These are phyloP conservation scores for Naganishia antarctica DNA, from an alignment of 768 basidiomycete species.

Conservation along the genomic window DNA sequence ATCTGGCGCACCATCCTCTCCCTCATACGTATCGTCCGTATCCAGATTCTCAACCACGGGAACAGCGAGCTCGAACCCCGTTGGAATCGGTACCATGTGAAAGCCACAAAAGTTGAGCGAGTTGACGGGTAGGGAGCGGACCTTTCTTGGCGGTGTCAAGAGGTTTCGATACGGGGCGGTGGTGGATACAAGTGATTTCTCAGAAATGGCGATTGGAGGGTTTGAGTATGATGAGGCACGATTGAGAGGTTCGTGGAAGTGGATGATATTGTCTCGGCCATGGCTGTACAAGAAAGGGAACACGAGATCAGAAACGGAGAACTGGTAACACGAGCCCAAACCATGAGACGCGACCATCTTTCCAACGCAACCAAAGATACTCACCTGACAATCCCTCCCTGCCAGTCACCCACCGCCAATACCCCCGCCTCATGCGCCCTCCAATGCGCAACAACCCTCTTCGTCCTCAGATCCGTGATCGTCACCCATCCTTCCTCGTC, in stretches of 20 bases:
- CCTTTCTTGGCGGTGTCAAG: constrained; percentile 56
- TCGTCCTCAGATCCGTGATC: constrained; percentile 66
- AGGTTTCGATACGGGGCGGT: constrained; percentile 32
- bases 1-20: background rate
- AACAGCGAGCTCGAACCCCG: background rate
- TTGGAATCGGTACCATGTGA: constrained; percentile 56
- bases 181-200: constrained; percentile 32
- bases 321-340: too few relatives aligned
- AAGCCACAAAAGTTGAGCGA: constrained; percentile 91
- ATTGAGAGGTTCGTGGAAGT: constrained; percentile 37
- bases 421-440: constrained; percentile 66
- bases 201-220: constrained; percentile 48
- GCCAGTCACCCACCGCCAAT: constrained; percentile 74
- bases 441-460: constrained; percentile 73
- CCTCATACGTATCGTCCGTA: constrained; percentile 17
- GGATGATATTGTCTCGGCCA: constrained; percentile 45
- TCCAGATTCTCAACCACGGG: constrained; percentile 14
- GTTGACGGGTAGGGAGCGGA: constrained; percentile 79
- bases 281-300: constrained; percentile 34
- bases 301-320: background rate
- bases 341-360: too few relatives aligned
- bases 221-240: background rate
- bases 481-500: constrained; percentile 74
- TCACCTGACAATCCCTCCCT: constrained; percentile 67
- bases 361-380: constrained; percentile 47